Conservation (phyloP, 495 filamentous ascomycete species). For the Podospora pseudopauciseta region DNA sequence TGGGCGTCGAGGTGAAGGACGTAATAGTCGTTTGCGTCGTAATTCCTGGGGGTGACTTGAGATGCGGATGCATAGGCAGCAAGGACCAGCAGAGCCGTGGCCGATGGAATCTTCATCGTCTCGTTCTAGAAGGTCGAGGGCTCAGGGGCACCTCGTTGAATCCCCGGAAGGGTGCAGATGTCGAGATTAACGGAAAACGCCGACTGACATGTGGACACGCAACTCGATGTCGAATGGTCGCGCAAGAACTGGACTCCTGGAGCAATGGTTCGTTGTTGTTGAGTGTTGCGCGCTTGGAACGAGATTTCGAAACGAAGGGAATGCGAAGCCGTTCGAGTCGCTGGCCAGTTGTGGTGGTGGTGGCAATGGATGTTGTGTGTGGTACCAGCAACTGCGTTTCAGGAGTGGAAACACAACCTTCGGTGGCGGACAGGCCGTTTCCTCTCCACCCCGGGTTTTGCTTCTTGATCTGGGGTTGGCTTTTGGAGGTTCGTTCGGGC, state of each 20-base stretch:
- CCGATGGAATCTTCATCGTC: conserved; percentile 43
- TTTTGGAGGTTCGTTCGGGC: background rate
- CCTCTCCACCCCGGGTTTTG: background rate
- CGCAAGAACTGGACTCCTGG: background rate
- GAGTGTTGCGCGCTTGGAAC: conserved; percentile 9
- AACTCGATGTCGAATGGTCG: background rate
- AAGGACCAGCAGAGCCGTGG: conserved; percentile 38
- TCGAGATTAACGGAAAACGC: background rate
- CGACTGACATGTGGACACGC: conserved; percentile 3
- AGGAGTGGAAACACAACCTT: background rate
- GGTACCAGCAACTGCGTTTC: background rate
- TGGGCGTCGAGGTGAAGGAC: conserved; percentile 72
- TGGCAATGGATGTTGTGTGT: background rate
- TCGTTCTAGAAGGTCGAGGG: conserved; percentile 16
- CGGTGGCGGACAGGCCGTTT: background rate
- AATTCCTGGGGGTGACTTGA: conserved; percentile 41
- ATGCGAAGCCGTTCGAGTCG: background rate
- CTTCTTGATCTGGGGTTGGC: background rate
- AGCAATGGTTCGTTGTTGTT: background rate
- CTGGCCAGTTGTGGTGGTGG: conserved; percentile 2
- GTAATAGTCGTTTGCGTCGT: conserved; percentile 81
- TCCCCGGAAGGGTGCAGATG: conserved; percentile 7
- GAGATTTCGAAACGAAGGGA: conserved; percentile 8
- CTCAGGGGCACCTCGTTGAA: conserved; percentile 14
- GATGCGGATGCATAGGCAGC: conserved; percentile 42